Conservation (phyloP, 140 eudicot genomes). For the Oenanthe javanica region DNA sequence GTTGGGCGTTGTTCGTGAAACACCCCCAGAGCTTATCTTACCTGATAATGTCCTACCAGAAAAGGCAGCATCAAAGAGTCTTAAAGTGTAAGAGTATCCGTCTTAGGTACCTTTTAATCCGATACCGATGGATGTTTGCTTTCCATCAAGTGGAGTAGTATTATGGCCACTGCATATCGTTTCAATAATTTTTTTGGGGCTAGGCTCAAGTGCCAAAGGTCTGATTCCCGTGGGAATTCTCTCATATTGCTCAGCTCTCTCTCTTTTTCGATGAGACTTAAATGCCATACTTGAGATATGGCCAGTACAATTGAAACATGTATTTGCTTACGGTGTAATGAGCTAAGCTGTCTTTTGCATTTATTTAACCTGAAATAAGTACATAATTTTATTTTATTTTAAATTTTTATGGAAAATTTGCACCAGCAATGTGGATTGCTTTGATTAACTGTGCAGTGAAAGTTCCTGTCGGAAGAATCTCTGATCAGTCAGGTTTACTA, state of each 20-base stretch:
- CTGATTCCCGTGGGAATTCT: not conserved
- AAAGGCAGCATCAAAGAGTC: constrained; percentile 47
- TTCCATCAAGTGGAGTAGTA: constrained; percentile 7
- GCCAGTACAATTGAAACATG: not conserved
- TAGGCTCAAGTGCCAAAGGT: constrained; percentile 29
- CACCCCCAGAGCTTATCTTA: constrained; percentile 62
- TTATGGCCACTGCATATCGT: constrained; percentile 16
- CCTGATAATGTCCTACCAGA: constrained; percentile 60
- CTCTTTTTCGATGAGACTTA: not conserved
- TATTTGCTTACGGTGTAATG: not conserved
- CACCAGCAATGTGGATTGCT: not conserved
- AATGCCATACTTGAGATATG: not conserved
- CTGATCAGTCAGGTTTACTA: not conserved
- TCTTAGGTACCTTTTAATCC: constrained; percentile 5
- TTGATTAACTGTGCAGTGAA: not conserved
- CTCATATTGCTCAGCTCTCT: not conserved
- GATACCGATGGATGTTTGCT: constrained; percentile 9
- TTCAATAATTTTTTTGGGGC: constrained; percentile 48
- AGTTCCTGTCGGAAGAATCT: not conserved
- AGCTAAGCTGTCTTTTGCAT: no score
- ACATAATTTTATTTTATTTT: not conserved
- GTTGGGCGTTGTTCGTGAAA: constrained; percentile 71
- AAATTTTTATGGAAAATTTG: not conserved
- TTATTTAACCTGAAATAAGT: constrained; percentile 1
- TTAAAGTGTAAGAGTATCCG: constrained; percentile 17